Evolutionary conservation across 768 basidiomycete genomes (phyloP).

Genomic region (Boletus bicolor): DNA sequence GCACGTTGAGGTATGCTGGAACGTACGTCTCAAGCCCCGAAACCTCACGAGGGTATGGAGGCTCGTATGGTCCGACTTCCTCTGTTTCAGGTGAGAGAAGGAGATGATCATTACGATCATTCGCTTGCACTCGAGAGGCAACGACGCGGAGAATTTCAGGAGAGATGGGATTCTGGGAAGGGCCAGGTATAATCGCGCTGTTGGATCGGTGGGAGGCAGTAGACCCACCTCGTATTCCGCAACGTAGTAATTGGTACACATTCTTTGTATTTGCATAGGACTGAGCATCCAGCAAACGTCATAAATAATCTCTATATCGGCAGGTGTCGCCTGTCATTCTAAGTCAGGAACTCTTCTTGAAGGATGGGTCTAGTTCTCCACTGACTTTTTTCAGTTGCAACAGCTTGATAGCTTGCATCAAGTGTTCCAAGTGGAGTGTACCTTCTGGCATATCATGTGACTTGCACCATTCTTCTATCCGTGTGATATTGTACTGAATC

Average conservation of each 20-base stretch:
- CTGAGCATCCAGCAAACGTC: constrained; percentile 99
- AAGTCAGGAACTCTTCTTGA: constrained; percentile 7
- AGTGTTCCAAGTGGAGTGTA: constrained; percentile 92
- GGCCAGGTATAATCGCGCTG: background rate
- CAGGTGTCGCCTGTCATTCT: constrained; percentile 69
- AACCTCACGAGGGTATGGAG: constrained; percentile 91
- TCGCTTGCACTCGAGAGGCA: constrained; percentile 90
- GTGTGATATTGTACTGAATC: constrained; percentile 99
- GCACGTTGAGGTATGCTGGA: constrained; percentile 86
- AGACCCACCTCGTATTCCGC: constrained; percentile 91
- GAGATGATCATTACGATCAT: constrained; percentile 96
- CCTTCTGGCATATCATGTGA: constrained; percentile 99
- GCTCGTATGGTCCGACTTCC: constrained; percentile 93
- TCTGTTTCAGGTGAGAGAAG: constrained; percentile 95
- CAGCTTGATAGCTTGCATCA: constrained; percentile 99
- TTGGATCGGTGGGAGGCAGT: background rate
- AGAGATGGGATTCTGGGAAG: constrained; percentile 83
- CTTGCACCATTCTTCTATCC: constrained; percentile 99
- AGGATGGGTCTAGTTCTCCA: background rate
- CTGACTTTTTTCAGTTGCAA: constrained; percentile 94
- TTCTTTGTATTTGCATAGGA: constrained; percentile 98
- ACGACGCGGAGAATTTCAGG: constrained; percentile 97
- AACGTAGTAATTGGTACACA: constrained; percentile 98
- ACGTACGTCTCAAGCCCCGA: constrained; percentile 96
- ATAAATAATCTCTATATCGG: constrained; percentile 98